Evolutionary conservation across 2,329 filamentous ascomycete genomes (phyloP), one percentile per base, ranked within the genome.

Genomic region (Rhynchosporium graminicola): DNA sequence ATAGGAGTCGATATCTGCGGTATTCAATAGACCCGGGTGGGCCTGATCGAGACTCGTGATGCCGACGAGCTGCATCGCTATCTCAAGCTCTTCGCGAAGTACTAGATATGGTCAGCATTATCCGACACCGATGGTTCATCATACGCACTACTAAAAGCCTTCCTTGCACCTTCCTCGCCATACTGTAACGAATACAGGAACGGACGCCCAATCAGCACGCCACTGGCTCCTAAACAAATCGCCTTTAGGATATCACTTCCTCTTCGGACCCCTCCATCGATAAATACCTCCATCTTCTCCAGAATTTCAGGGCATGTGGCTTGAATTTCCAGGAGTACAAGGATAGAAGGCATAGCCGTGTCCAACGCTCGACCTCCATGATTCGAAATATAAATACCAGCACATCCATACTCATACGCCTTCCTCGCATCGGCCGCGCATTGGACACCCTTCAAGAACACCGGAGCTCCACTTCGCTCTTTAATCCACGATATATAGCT

Each of bases 231-330:
- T 0, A 89, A 75, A 55, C 83, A 86, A 10, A 89, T 68, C 0
- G 84, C 85, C 72, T 89, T 89, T 64, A 89, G 77, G 2, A 89
- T 80, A 68, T 89, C 87, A 0, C 83, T 82, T 0, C 87, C 87
- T 13, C 85, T 76, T 1, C 79, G 77, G 46, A 89, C 79, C 0
- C 87, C 87, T 0, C 86, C 84, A 63, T 89, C 86, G 2, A 89
- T 75, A 54, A 81, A 83, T 0, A 89, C 81, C 68, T 87, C 83
- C 69, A 88, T 76, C 54, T 74, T 74, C 15, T 79, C 77, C 57
- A 89, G 83, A 0, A 89, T 77, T 59, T 82, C 76, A 0, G 86
- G 85, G 43, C 80, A 84, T 63, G 80, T 81, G 65, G 78, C 78
- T 52, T 83, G 83, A 62, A 89, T 78, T 74, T 89, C 86, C 0